Percentiles rank a stretch among this genome's conserved stretches.
Conservation (phyloP, 257 asterid genomes). For the Buddleja alternifolia region DNA sequence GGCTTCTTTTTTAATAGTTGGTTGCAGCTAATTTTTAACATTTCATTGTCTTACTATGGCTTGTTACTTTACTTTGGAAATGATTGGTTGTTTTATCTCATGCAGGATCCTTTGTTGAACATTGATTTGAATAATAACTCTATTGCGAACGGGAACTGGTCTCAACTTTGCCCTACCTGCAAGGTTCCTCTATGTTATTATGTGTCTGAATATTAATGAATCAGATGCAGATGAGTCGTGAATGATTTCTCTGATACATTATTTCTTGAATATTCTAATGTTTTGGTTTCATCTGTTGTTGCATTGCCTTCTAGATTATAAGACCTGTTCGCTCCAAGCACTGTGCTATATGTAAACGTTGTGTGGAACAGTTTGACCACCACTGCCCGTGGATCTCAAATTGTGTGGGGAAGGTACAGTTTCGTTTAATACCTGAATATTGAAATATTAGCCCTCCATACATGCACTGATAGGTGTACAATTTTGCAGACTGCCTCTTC, state of each 20-base stretch:
- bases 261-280: slow-evolving; percentile 16
- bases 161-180: slow-evolving; percentile 99
- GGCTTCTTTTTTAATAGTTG: slow-evolving; percentile 26
- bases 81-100: slow-evolving; percentile 21
- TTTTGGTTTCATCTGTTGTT: slow-evolving; percentile 23
- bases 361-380: slow-evolving; percentile 98
- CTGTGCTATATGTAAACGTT: slow-evolving; percentile 84
- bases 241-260: slow-evolving; percentile 28
- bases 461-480: slow-evolving; percentile 21
- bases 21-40: slow-evolving; percentile 23
- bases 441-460: slow-evolving; percentile 4
- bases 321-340: slow-evolving; percentile 98
- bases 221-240: slow-evolving; percentile 26
- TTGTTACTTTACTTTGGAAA: slow-evolving; percentile 14
- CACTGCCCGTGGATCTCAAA: slow-evolving; percentile 99
- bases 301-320: slow-evolving; percentile 63
- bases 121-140: slow-evolving; percentile 69
- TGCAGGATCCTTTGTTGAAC: slow-evolving; percentile 82
- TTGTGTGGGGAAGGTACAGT: slow-evolving; percentile 92
- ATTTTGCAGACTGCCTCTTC: slow-evolving; percentile 22
- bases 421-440: background rate
- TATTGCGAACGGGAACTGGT: slow-evolving; percentile 89
- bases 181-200: slow-evolving; percentile 56
- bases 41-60: slow-evolving; percentile 4
- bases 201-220: slow-evolving; percentile 19